Percentiles rank a stretch among this genome's conserved stretches.
These are phyloP conservation scores for Panicum virgatum DNA, from an alignment of 202 grass and related monocot genomes.

Conservation along the genomic window DNA sequence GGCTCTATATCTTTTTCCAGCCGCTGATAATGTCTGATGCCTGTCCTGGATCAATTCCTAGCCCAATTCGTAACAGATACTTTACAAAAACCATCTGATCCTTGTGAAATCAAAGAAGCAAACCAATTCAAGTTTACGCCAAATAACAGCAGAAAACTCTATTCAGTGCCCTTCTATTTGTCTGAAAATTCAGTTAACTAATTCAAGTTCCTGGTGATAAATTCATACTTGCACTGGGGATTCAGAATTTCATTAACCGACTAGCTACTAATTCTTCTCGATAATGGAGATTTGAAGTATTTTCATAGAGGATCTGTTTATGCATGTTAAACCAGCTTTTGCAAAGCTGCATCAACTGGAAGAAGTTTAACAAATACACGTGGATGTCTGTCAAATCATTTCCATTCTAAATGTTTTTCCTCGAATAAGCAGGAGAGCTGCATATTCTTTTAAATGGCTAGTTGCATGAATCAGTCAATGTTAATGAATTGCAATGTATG, in stretches of 20 bases:
- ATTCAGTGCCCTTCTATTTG: neutral
- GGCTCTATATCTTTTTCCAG: neutral
- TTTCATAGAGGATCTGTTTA: neutral
- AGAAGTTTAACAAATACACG: neutral
- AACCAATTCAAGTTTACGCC: neutral
- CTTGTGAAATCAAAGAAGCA: neutral
- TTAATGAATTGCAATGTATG: slow-evolving; percentile 26
- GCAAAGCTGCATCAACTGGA: neutral
- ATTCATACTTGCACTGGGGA: neutral
- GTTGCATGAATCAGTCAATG: neutral
- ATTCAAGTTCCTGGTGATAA: neutral
- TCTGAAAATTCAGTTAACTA: neutral
- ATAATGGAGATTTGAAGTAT: neutral
- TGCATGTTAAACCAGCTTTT: slow-evolving; percentile 18
- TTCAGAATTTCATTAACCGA: neutral
- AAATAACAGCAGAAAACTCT: neutral
- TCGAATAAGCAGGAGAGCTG: neutral
- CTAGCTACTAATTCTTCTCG: neutral
- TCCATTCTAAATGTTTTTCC: neutral
- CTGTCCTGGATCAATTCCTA: neutral
- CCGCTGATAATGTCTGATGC: neutral
- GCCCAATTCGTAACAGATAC: neutral
- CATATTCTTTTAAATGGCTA: neutral
- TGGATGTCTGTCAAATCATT: neutral
- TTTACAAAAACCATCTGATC: neutral